phyloP scores from a whole-genome alignment of 1,284 basidiomycete species.

The Ganoderma lucidum region DNA sequence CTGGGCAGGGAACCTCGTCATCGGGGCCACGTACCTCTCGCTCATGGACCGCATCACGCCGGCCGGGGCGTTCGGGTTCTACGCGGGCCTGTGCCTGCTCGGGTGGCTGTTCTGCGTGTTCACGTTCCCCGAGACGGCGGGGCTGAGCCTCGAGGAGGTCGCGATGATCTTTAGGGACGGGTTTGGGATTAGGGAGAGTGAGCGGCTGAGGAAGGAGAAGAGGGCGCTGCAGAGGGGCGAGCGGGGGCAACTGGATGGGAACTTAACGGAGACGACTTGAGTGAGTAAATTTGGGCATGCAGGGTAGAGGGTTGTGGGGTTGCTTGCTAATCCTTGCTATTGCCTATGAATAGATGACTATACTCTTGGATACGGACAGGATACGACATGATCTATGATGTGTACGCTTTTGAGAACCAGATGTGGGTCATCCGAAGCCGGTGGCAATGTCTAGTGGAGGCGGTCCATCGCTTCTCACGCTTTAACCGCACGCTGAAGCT shows the following conservation, averaged over 20 bases:
- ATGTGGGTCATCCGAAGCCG: too few species aligned
- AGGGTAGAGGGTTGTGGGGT: not conserved
- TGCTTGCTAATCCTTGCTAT: not conserved
- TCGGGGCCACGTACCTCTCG: conserved; percentile 81
- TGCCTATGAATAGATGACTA: not conserved
- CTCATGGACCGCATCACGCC: conserved; percentile 82
- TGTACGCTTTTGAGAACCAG: not conserved
- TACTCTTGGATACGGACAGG: not conserved
- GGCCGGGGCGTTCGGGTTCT: conserved; percentile 83
- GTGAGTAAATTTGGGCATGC: not conserved
- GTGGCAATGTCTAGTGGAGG: too few species aligned
- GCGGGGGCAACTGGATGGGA: conserved; percentile 1
- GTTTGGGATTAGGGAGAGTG: conserved; percentile 66
- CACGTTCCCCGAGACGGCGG: conserved; percentile 83
- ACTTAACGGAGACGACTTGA: not conserved
- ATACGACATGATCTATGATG: not conserved
- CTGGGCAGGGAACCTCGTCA: conserved; percentile 84
- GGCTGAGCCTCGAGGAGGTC: conserved; percentile 82
- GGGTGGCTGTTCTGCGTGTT: conserved; percentile 75
- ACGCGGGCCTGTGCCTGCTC: conserved; percentile 76
- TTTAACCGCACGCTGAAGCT: too few species aligned
- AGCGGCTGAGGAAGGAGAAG: conserved; percentile 54
- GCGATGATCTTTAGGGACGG: conserved; percentile 63
- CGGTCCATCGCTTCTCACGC: too few species aligned
- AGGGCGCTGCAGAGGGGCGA: conserved; percentile 37